Evolutionary conservation across 2,329 filamentous ascomycete species (phyloP).

Genomic region (Ambrosiella cleistominuta): DNA sequence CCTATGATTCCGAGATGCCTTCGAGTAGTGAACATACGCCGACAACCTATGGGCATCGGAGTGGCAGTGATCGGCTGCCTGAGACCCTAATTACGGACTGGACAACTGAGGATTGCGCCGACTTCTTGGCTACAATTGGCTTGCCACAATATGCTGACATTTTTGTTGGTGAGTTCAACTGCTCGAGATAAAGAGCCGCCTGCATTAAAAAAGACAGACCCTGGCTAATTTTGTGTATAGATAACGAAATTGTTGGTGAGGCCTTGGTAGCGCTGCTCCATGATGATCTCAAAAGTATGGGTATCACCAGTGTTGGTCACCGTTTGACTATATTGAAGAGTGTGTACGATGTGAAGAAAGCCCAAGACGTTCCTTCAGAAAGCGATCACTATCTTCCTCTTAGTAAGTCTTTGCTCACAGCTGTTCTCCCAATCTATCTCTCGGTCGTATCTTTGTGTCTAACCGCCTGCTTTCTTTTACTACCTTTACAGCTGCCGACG

Average conservation of each 20-base stretch:
- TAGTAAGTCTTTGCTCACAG: constrained; percentile 39
- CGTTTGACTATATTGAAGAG: constrained; percentile 87
- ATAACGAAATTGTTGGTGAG: constrained; percentile 88
- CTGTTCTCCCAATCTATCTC: too few species aligned
- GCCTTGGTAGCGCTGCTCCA: constrained; percentile 76
- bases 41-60: constrained; percentile 55
- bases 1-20: constrained; percentile 53
- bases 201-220: background rate
- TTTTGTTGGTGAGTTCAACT: constrained; percentile 53
- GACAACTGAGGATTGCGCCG: constrained; percentile 74
- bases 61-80: constrained; percentile 47
- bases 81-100: constrained; percentile 64
- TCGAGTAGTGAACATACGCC: constrained; percentile 59
- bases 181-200: too few species aligned
- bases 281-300: constrained; percentile 89
- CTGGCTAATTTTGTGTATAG: constrained; percentile 26
- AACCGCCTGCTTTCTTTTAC: background rate
- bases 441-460: background rate
- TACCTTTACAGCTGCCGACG: constrained; percentile 56
- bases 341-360: constrained; percentile 90
- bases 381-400: constrained; percentile 85
- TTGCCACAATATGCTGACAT: constrained; percentile 65
- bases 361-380: constrained; percentile 79
- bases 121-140: constrained; percentile 67
- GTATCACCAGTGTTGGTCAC: constrained; percentile 81